These are phyloP conservation scores for Tylopilus orsonianus DNA, from an alignment of 1,284 basidiomycete species.

Conservation along the genomic window DNA sequence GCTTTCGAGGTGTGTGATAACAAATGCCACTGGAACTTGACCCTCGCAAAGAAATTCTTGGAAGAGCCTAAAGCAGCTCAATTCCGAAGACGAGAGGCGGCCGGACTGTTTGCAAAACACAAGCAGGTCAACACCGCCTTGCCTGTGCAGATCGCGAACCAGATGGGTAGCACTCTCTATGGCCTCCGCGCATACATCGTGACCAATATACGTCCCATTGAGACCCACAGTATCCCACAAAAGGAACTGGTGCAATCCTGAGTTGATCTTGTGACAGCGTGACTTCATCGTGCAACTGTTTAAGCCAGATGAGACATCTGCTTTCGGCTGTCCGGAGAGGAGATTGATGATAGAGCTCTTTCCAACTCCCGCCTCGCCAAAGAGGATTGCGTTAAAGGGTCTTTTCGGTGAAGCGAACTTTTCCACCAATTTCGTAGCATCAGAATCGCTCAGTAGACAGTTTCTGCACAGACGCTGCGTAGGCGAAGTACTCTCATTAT, in stretches of 20 bases:
- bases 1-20: constrained; percentile 40
- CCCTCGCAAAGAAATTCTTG: constrained; percentile 35
- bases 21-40: constrained; percentile 39
- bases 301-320: constrained; percentile 16
- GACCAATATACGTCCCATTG: constrained; percentile 14
- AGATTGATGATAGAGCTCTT: constrained; percentile 34
- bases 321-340: constrained; percentile 15
- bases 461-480: constrained; percentile 9
- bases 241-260: constrained; percentile 21
- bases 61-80: constrained; percentile 37
- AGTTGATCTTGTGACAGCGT: constrained; percentile 19
- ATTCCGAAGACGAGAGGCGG: constrained; percentile 29
- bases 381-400: constrained; percentile 24
- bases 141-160: constrained; percentile 29
- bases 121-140: constrained; percentile 38
- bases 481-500: background rate
- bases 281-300: constrained; percentile 27
- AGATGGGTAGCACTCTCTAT: constrained; percentile 37
- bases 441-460: constrained; percentile 12
- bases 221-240: constrained; percentile 40
- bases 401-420: constrained; percentile 17
- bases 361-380: constrained; percentile 30
- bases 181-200: constrained; percentile 23
- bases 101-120: constrained; percentile 36
- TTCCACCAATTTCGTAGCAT: constrained; percentile 17